A percentile compares a stretch with the other conserved stretches of the same genome.
These are phyloP conservation scores for Polytolypa hystricis DNA, from an alignment of 2,329 filamentous ascomycete species.

Conservation along the genomic window DNA sequence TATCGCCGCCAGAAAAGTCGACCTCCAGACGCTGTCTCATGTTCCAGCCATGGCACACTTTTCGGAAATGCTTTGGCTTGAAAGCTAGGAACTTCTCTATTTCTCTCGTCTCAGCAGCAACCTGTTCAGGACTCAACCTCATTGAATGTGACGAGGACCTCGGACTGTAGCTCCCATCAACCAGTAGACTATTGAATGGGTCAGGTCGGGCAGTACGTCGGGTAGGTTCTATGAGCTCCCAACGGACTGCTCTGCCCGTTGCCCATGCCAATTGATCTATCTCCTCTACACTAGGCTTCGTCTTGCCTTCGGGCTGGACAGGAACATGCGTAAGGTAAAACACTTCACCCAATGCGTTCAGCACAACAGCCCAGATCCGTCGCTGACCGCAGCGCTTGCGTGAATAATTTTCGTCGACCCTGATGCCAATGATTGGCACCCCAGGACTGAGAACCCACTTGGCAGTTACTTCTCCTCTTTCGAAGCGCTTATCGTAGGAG, in stretches of 20 bases:
- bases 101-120: slow-evolving; percentile 65
- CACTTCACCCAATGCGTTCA: slow-evolving; percentile 87
- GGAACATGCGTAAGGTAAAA: slow-evolving; percentile 72
- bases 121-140: slow-evolving; percentile 58
- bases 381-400: slow-evolving; percentile 55
- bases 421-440: slow-evolving; percentile 76
- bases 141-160: slow-evolving; percentile 64
- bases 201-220: slow-evolving; percentile 61
- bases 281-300: slow-evolving; percentile 39
- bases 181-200: slow-evolving; percentile 56
- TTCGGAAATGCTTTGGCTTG: slow-evolving; percentile 67
- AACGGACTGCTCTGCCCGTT: slow-evolving; percentile 65
- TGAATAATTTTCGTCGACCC: slow-evolving; percentile 73
- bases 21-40: slow-evolving; percentile 79
- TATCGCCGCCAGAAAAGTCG: slow-evolving; percentile 76
- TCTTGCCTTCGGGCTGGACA: slow-evolving; percentile 40
- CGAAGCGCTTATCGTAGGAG: slow-evolving; percentile 50
- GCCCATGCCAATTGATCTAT: slow-evolving; percentile 63
- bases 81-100: slow-evolving; percentile 65
- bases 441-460: slow-evolving; percentile 87
- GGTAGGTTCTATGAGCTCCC: slow-evolving; percentile 70
- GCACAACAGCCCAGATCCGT: slow-evolving; percentile 79
- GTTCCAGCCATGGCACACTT: slow-evolving; percentile 75
- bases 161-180: slow-evolving; percentile 68
- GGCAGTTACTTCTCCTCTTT: slow-evolving; percentile 68